Evolutionary conservation across 805 yeast genomes (phyloP), one percentile per base, ranked within the genome.

Genomic region (Candida broadrunensis): DNA sequence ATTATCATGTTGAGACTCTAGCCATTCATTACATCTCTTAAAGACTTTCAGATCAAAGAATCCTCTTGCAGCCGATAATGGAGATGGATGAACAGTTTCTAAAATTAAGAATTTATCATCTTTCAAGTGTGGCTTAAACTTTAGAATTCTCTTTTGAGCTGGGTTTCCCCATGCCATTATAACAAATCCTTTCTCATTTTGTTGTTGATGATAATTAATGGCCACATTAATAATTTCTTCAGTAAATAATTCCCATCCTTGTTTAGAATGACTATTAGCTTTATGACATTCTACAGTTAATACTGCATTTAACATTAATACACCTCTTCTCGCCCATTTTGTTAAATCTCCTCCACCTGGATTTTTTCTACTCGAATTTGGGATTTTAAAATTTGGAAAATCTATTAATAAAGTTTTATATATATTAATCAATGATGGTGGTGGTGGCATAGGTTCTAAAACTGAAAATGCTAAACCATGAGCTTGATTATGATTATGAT

Each of bases 381-480:
- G 89, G 6, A 75, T 63, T 36, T 62, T 66, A 55, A 87, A 90
- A 11, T 80, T 80, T 0, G 95, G 85, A 51, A 82, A 91, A 49
- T 70, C 73, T 24, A 65, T 71, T 38, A 71, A 63, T 12, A 93
- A 63, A 15, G 88, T 82, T 55, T 88, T 91, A 69, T 83, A 93
- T 41, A 93, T 93, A 57, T 93, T 93, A 36, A 78, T 71, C 42
- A 93, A 68, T 1, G 97, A 88, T 0, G 99, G 98, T 2, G 93
- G 85, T 1, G 80, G 79, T 1, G 88, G 82, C 1, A 77, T 70
- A 1, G 96, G 95, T 24, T 85, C 84, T 41, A 80, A 73, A 1
- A 93, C 98, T 16, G 95, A 85, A 52, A 93, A 93, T 3, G 99
- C 98, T 21, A 93, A 67, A 0, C 99, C 99, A 56, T 93, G 99